Percentiles rank a stretch among this genome's conserved stretches.
These are phyloP conservation scores for Calonectria multiphialidica DNA, from an alignment of 2,329 filamentous ascomycete genomes.

Conservation along the genomic window DNA sequence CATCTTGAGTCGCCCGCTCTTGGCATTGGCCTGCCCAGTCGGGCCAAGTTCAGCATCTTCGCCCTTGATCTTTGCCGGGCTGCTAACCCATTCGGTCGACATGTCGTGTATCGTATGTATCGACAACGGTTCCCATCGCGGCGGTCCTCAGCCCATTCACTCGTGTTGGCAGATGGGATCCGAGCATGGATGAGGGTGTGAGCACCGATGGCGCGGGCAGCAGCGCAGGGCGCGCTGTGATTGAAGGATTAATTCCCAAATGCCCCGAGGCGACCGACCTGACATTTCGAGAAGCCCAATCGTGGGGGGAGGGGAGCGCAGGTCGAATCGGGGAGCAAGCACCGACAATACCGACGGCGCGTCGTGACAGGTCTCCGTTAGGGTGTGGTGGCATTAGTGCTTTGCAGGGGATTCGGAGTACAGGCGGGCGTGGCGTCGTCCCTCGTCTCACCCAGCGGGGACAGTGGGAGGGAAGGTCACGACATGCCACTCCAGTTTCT, in stretches of 20 bases:
- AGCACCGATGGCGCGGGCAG: slow-evolving; percentile 1
- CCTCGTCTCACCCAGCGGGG: slow-evolving; percentile 17
- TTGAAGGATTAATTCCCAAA: slow-evolving; percentile 41
- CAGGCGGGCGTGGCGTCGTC: slow-evolving; percentile 24
- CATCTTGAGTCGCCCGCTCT: neutral
- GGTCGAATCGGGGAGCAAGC: slow-evolving; percentile 23
- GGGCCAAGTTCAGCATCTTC: neutral
- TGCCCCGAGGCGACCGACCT: slow-evolving; percentile 26
- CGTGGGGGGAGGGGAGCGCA: slow-evolving; percentile 21
- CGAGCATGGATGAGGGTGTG: slow-evolving; percentile 21
- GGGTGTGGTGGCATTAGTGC: slow-evolving; percentile 20
- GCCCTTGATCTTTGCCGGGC: slow-evolving; percentile 20
- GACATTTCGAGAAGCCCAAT: slow-evolving; percentile 29
- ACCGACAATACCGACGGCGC: slow-evolving; percentile 32
- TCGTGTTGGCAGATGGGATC: slow-evolving; percentile 17
- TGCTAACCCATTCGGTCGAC: slow-evolving; percentile 29
- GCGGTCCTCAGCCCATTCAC: slow-evolving; percentile 30
- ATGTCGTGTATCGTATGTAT: neutral
- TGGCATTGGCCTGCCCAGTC: neutral
- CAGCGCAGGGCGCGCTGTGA: slow-evolving; percentile 27
- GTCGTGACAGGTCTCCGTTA: slow-evolving; percentile 27
- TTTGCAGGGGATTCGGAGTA: slow-evolving; percentile 30
- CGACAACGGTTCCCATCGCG: slow-evolving; percentile 12
- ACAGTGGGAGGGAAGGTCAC: slow-evolving; percentile 35
- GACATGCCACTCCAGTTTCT: slow-evolving; percentile 29